Base-by-base conservation (phyloP, 768 basidiomycete species). In the Boletellus emodensis region DNA sequence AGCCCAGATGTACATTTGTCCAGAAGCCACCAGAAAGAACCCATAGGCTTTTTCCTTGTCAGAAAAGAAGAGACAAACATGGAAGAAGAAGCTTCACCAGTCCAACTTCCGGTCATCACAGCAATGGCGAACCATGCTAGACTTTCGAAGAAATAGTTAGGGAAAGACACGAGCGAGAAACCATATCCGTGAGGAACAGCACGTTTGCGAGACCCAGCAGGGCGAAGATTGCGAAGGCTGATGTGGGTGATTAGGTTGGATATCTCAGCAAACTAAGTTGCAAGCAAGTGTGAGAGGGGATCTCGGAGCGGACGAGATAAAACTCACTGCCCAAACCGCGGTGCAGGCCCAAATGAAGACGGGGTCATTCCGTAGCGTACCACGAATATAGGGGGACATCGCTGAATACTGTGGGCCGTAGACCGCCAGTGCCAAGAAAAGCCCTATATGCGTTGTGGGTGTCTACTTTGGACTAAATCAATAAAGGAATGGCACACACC, bases 111-210 rank as follows among this genome's bases (percentile, higher is more conserved):
- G 2, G 93, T 93, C 83, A 98, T 84, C 18, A 75, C 74, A 20
- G 77, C 77, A 44, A 96, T 75, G 14, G 78, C 73, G 4, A 75
- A 61, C 90, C 95, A 96, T 0, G 73, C 85, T 22, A 95, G 52
- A 8, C 72, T 77, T 71, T 99, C 96, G 62, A 94, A 97, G 65
- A 90, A 84, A 72, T 99, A 99, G 69, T 99, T 97, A 14, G 95
- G 92, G 74, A 81, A 88, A 6, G 90, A 87, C 36, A 94, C 79
- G n/a, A 81, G 70, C 47, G 82, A 75, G 72, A 97, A 99, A 6
- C 94, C 94, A 57, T 93, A 95, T 22, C 96, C 95, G n/a, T 75
- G 71, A 0, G 96, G 96, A 58, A 96, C 86, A n/a, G 79, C 85
- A 42, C 95, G 86, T 48, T 77, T 80, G 51, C 81, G 84, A 6